Evolutionary conservation across 2,329 filamentous ascomycete genomes (phyloP).

Genomic region (Pyricularia sp.): DNA sequence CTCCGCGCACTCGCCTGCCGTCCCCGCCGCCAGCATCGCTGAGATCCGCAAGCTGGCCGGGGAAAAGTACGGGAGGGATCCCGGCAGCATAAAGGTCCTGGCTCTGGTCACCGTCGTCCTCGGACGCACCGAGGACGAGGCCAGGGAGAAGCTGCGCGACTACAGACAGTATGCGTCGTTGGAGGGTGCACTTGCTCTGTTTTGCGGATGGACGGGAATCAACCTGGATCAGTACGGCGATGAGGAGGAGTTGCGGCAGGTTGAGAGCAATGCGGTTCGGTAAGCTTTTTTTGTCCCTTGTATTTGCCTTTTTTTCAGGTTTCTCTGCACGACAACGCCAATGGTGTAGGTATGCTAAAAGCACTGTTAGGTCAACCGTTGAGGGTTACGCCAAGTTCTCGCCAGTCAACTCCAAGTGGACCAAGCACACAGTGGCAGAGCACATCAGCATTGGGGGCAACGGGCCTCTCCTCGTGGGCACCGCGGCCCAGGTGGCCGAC

Average conservation of each 20-base stretch:
- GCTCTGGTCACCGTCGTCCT: constrained; percentile 58
- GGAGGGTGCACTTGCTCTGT: constrained; percentile 59
- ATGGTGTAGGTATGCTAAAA: neutral
- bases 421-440: constrained; percentile 55
- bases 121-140: constrained; percentile 56
- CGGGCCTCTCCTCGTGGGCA: constrained; percentile 42
- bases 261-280: constrained; percentile 30
- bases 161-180: constrained; percentile 49
- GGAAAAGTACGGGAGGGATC: constrained; percentile 44
- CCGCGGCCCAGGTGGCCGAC: constrained; percentile 55
- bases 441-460: constrained; percentile 14
- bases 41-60: constrained; percentile 51
- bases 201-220: constrained; percentile 64
- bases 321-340: neutral
- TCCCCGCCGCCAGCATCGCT: constrained; percentile 50
- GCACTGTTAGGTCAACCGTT: constrained; percentile 12
- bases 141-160: constrained; percentile 51
- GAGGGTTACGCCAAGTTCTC: constrained; percentile 9
- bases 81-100: constrained; percentile 55
- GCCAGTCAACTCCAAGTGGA: constrained; percentile 47
- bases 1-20: constrained; percentile 52
- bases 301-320: neutral
- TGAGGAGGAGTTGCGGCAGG: constrained; percentile 27
- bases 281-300: constrained; percentile 10
- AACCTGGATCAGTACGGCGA: constrained; percentile 30